These are phyloP conservation scores for Ceratocystis papillata DNA, from an alignment of 2,329 filamentous ascomycete species.

Conservation along the genomic window DNA sequence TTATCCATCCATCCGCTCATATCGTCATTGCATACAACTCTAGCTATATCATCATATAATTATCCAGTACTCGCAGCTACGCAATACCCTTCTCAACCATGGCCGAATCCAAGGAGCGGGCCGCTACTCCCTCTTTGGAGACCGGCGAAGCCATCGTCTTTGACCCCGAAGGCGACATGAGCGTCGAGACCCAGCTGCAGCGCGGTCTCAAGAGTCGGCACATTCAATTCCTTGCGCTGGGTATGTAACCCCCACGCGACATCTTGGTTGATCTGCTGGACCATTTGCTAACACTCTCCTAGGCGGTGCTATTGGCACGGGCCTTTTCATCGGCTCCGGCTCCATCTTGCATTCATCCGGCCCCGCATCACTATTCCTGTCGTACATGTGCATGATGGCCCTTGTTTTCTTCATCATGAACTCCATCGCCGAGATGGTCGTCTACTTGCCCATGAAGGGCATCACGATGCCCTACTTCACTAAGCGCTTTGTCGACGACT, in stretches of 20 bases:
- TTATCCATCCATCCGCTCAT: neutral
- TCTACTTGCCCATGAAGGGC: conserved; percentile 45
- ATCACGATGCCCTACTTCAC: conserved; percentile 49
- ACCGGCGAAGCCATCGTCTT: conserved; percentile 6
- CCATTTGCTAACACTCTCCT: neutral
- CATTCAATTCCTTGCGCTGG: conserved; percentile 50
- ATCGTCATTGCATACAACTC: neutral
- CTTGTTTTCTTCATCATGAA: conserved; percentile 48
- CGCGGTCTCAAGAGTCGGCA: conserved; percentile 50
- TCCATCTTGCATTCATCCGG: conserved; percentile 45
- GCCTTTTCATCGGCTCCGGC: conserved; percentile 53
- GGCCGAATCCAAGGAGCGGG: conserved; percentile 5
- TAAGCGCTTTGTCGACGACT: conserved; percentile 45
- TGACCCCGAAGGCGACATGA: conserved; percentile 25
- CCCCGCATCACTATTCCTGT: conserved; percentile 58
- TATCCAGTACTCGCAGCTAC: neutral
- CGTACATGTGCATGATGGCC: conserved; percentile 48
- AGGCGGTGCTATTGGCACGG: conserved; percentile 50
- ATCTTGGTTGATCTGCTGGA: neutral
- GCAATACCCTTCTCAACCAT: neutral
- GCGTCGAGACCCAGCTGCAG: conserved; percentile 37
- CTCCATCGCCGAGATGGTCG: conserved; percentile 44
- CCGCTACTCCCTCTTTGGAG: neutral
- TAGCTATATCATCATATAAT: neutral
- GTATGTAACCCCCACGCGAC: conserved; percentile 27